These are phyloP conservation scores for Kalanchoe fedtschenkoi DNA, from an alignment of 164 flowering plant species.

Conservation along the genomic window DNA sequence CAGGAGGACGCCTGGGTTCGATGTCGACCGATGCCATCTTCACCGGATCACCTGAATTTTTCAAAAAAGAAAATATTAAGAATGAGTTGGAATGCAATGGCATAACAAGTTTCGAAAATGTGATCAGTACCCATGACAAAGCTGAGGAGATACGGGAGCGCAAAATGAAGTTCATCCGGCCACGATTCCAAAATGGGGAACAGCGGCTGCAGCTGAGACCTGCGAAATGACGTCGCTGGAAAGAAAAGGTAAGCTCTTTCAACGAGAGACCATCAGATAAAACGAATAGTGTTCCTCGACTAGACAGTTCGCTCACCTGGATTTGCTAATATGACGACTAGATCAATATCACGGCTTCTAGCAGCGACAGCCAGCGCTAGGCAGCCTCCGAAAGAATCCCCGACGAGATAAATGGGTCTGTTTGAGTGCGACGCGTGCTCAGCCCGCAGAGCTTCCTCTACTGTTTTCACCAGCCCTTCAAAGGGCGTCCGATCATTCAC, in stretches of 20 bases:
- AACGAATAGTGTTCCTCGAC: not conserved
- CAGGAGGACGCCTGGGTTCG: slow-evolving; percentile 39
- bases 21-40: slow-evolving; percentile 67
- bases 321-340: slow-evolving; percentile 65
- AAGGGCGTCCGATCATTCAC: slow-evolving; percentile 77
- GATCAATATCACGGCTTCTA: slow-evolving; percentile 74
- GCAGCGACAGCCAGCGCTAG: slow-evolving; percentile 90
- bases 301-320: slow-evolving; percentile 45
- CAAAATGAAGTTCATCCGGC: slow-evolving; percentile 45
- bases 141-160: slow-evolving; percentile 67
- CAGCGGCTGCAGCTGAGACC: slow-evolving; percentile 66
- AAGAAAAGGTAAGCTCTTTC: slow-evolving; percentile 9
- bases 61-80: not conserved
- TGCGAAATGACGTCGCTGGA: slow-evolving; percentile 63
- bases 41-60: slow-evolving; percentile 64
- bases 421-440: slow-evolving; percentile 57
- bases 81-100: not conserved
- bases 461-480: slow-evolving; percentile 60
- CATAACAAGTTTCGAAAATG: not conserved
- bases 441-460: slow-evolving; percentile 49
- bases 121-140: slow-evolving; percentile 43
- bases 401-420: slow-evolving; percentile 78
- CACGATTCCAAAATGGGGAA: slow-evolving; percentile 57
- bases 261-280: not conserved
- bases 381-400: slow-evolving; percentile 95